Conservation (phyloP, 768 basidiomycete genomes). For the Lentinula raphanica region DNA sequence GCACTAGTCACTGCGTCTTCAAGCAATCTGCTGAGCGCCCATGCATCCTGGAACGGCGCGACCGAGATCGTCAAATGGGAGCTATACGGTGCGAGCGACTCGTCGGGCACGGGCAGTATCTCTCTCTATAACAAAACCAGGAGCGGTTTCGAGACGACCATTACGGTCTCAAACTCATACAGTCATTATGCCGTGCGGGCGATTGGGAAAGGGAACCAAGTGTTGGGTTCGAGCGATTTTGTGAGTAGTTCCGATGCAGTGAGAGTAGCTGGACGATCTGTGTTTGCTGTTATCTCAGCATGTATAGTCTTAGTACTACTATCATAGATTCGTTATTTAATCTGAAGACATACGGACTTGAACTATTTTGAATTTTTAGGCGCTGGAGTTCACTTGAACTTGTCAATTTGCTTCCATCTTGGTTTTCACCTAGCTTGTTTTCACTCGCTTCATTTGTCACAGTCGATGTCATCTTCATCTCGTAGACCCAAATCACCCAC, state of each 20-base stretch:
- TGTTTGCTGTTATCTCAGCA: background rate
- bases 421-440: no score
- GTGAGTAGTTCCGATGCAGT: background rate
- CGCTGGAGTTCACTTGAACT: no score
- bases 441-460: no score
- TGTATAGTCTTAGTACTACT: background rate
- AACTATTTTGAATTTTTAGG: no score
- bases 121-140: constrained; percentile 1
- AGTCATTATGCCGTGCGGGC: background rate
- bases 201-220: background rate
- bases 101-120: background rate
- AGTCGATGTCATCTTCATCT: background rate
- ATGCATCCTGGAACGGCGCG: constrained; percentile 18
- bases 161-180: constrained; percentile 1
- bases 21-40: background rate
- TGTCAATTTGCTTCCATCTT: no score
- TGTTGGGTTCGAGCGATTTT: background rate
- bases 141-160: constrained; percentile 15
- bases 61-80: constrained; percentile 11
- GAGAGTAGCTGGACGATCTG: background rate
- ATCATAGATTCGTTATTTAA: background rate
- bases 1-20: background rate
- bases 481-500: constrained; percentile 24
- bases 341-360: no score
- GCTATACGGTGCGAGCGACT: constrained; percentile 6